These are phyloP conservation scores for Rhododendron williamsianum DNA, from an alignment of 148 eudicot genomes.

Conservation along the genomic window DNA sequence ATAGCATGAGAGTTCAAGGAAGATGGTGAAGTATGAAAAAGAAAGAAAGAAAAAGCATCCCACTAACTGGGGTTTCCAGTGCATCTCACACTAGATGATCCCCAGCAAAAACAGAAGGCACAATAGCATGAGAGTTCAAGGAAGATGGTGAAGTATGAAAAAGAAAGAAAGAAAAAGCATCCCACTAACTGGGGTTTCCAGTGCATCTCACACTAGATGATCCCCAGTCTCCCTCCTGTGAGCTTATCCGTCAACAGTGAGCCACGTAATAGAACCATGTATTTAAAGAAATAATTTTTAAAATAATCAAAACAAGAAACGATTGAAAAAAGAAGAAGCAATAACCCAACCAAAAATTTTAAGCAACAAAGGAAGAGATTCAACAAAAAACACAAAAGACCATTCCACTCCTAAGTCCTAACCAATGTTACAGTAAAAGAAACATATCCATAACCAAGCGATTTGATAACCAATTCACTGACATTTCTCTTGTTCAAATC, in stretches of 20 bases:
- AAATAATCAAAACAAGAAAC: neutral
- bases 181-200: neutral
- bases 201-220: neutral
- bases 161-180: neutral
- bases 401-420: neutral
- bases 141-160: neutral
- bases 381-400: neutral
- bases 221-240: neutral
- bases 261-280: neutral
- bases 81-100: neutral
- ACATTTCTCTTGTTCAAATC: neutral
- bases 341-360: neutral
- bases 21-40: neutral
- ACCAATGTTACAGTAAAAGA: neutral
- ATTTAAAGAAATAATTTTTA: neutral
- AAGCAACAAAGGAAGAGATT: neutral
- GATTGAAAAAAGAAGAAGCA: neutral
- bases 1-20: neutral
- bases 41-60: neutral
- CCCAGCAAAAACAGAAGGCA: conserved; percentile 9
- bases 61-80: neutral
- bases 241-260: neutral
- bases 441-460: neutral
- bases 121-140: neutral
- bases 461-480: neutral